Base-by-base conservation (phyloP, 2,329 filamentous ascomycete genomes). In the Shiraia bambusicola region DNA sequence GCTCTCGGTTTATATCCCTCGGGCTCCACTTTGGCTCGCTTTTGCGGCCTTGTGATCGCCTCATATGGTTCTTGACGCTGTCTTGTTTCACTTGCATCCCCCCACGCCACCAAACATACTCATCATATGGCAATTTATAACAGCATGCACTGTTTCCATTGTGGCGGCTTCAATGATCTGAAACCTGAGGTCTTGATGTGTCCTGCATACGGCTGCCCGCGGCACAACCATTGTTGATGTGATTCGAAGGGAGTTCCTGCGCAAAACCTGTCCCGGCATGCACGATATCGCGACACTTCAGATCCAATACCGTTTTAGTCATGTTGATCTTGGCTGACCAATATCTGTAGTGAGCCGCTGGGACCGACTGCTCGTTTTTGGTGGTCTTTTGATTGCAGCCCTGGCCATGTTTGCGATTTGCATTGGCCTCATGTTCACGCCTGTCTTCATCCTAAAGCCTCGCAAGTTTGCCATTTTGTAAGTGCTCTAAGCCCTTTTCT, bases 391-490 rank as follows among this genome's bases (percentile, higher is more conserved):
- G 15, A 37, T 59, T 26, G 56, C 56, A 47, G 54, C 93, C 51
- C 77, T 89, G 52, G 88, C 87, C 56, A 92, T 94, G 76, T 97
- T 98, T 76, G 82, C 94, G 67, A 83, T 95, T 60, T 91, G 88
- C 76, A 95, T 97, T 74, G 85, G 85, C 58, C 77, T 97, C 42
- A 92, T 95, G 73, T 91, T 91, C 45, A 71, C 69, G 19, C 61
- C 61, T 40, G 78, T 91, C 47, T 79, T 96, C 55, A 80, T 87
- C 54, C 71, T 89, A 53, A 84, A 80, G 67, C 91, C 92, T 56
- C 83, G 87, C 72, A 98, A 97, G 77, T 96, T 98, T 76, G 91
- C 92, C 40, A 90, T 95, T 54, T 71, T 97, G 93, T 97, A 83
- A 87, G 92, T 92, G 25, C 49, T 54, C 55, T 36, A 34, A 39